Percentiles rank a stretch among this genome's conserved stretches.
phyloP scores from a whole-genome alignment of 306 rosid genomes.

The Clitoria ternatea region DNA sequence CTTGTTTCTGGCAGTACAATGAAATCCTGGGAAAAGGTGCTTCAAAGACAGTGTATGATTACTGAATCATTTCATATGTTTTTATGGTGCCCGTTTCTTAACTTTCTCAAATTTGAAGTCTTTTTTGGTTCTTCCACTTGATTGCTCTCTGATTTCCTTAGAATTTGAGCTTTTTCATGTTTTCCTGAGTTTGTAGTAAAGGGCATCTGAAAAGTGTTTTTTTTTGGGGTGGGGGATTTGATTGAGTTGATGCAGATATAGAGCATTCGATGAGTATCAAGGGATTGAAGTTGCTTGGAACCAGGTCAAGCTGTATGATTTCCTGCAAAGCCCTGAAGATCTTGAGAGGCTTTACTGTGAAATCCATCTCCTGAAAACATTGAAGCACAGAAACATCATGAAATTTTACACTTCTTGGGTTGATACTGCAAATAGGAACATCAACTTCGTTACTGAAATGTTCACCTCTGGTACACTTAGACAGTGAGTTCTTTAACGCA shows the following conservation, averaged over 20 bases:
- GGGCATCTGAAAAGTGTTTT: slow-evolving; percentile 16
- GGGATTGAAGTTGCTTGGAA: slow-evolving; percentile 99
- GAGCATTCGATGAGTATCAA: slow-evolving; percentile 96
- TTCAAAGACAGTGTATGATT: slow-evolving; percentile 88
- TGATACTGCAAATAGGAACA: slow-evolving; percentile 77
- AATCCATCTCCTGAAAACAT: slow-evolving; percentile 87
- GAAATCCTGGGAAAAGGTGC: slow-evolving; percentile 99
- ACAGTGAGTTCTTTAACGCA: slow-evolving; percentile 54
- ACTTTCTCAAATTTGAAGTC: not conserved
- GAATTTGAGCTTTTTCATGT: slow-evolving; percentile 26
- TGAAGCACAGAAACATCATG: slow-evolving; percentile 90
- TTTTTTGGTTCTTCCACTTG: slow-evolving; percentile 11
- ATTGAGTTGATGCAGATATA: slow-evolving; percentile 59
- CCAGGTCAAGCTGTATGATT: slow-evolving; percentile 90
- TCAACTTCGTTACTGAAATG: slow-evolving; percentile 96
- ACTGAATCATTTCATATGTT: slow-evolving; percentile 5
- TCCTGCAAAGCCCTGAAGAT: slow-evolving; percentile 91
- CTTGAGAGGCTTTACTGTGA: slow-evolving; percentile 97
- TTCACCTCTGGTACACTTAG: slow-evolving; percentile 96
- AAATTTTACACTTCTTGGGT: slow-evolving; percentile 95
- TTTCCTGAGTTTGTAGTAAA: slow-evolving; percentile 19
- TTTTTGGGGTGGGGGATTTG: not conserved
- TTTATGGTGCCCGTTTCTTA: not conserved
- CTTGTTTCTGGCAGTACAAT: slow-evolving; percentile 66
- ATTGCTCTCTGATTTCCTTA: slow-evolving; percentile 29